Percentiles rank a stretch among this genome's conserved stretches.
These are phyloP conservation scores for Ophiostoma pallidulum DNA, from an alignment of 2,329 filamentous ascomycete species.

Conservation along the genomic window DNA sequence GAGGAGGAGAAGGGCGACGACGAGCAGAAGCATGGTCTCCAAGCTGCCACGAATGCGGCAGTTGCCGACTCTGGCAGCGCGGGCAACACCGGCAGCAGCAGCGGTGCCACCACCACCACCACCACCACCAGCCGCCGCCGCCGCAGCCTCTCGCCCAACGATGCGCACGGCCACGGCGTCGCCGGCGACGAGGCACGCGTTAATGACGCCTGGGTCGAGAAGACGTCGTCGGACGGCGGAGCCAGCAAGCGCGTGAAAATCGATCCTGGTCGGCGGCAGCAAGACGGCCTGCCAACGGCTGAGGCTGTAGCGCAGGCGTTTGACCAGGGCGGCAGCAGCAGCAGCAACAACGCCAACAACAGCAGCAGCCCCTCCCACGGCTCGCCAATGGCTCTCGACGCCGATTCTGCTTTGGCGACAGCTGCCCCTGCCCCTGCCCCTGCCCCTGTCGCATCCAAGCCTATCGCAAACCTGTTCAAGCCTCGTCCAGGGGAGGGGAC, in stretches of 20 bases:
- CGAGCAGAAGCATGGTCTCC: too few species aligned
- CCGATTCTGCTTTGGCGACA: background rate
- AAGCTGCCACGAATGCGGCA: background rate
- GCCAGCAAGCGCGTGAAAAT: slow-evolving; percentile 35
- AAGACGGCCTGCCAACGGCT: background rate
- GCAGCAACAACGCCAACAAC: too few species aligned
- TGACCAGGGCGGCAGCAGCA: background rate
- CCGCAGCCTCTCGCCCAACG: slow-evolving; percentile 19
- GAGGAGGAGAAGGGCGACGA: background rate
- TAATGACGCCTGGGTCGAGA: slow-evolving; percentile 33
- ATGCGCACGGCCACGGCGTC: too few species aligned
- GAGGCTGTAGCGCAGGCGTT: slow-evolving; percentile 2
- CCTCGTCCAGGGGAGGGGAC: background rate
- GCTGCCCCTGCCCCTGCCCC: background rate
- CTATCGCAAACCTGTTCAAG: slow-evolving; percentile 14
- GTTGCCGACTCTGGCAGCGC: background rate
- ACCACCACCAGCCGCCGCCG: too few species aligned
- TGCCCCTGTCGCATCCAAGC: background rate
- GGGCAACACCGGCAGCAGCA: too few species aligned
- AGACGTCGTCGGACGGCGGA: slow-evolving; percentile 27
- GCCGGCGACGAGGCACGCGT: slow-evolving; percentile 24
- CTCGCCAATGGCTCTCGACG: slow-evolving; percentile 5
- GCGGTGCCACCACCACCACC: too few species aligned
- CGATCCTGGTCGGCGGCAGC: background rate
- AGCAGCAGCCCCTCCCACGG: too few species aligned